A percentile compares a stretch with the other conserved stretches of the same genome.
phyloP scores from a whole-genome alignment of 1,284 basidiomycete genomes.

The Volvariella volvacea region DNA sequence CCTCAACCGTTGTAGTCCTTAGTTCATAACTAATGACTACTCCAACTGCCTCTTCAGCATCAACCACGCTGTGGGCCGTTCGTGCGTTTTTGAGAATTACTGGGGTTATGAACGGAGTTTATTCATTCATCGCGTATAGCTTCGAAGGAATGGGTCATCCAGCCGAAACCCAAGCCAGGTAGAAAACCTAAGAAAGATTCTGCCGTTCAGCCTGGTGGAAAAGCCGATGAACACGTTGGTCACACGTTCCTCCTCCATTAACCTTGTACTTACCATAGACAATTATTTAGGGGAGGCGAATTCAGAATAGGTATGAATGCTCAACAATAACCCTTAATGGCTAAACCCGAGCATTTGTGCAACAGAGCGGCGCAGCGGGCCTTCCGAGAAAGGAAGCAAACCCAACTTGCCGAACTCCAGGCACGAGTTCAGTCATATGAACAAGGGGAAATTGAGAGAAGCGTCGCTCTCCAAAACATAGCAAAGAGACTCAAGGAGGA shows the following conservation, averaged over 20 bases:
- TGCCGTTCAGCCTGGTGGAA: slow-evolving; percentile 27
- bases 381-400: slow-evolving; percentile 86
- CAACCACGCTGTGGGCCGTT: slow-evolving; percentile 49
- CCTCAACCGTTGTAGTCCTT: not conserved
- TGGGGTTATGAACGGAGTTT: not conserved
- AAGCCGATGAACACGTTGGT: slow-evolving; percentile 1
- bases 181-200: slow-evolving; percentile 81
- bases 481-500: slow-evolving; percentile 87
- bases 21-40: not conserved
- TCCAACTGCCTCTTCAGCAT: slow-evolving; percentile 13
- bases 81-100: slow-evolving; percentile 21
- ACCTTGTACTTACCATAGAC: slow-evolving; percentile 18
- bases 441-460: slow-evolving; percentile 85
- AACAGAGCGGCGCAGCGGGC: slow-evolving; percentile 83
- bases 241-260: not conserved
- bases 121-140: slow-evolving; percentile 32
- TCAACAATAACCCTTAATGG: not conserved
- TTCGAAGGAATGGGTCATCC: slow-evolving; percentile 88
- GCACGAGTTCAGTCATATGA: slow-evolving; percentile 83
- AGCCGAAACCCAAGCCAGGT: slow-evolving; percentile 84
- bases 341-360: slow-evolving; percentile 4
- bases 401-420: slow-evolving; percentile 86
- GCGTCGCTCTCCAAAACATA: slow-evolving; percentile 79
- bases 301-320: slow-evolving; percentile 63
- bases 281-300: slow-evolving; percentile 58